phyloP scores from a whole-genome alignment of 148 eudicot genomes.

The Cornus kousa region DNA sequence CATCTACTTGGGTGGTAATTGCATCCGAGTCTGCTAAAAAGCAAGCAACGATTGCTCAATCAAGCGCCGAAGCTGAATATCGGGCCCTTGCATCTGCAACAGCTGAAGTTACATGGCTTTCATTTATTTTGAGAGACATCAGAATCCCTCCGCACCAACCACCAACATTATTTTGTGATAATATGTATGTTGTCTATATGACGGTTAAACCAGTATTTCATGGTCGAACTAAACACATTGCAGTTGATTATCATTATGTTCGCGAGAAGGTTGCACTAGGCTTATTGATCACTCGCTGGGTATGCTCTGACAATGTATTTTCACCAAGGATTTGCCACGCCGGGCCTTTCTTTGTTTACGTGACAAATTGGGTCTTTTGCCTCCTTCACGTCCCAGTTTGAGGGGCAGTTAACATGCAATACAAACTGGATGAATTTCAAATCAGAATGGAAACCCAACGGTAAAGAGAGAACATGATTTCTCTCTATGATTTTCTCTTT shows the following conservation, averaged over 20 bases:
- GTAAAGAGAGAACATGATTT: no score
- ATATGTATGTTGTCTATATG: neutral
- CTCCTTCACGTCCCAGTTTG: no score
- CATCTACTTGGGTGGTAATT: neutral
- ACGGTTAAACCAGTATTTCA: constrained; percentile 10
- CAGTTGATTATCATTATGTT: constrained; percentile 16
- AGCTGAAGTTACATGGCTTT: constrained; percentile 10
- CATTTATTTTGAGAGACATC: constrained; percentile 1
- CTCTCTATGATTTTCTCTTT: no score
- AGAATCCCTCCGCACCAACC: neutral
- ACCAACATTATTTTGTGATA: constrained; percentile 6
- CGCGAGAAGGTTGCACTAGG: constrained; percentile 15
- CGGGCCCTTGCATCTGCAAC: neutral
- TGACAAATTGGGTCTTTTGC: no score
- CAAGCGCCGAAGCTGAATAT: constrained; percentile 13
- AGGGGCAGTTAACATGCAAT: no score
- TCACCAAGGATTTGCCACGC: neutral
- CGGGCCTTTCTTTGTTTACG: no score
- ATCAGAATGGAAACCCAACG: no score
- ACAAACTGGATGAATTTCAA: no score
- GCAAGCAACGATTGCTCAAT: neutral
- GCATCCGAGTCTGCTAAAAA: constrained; percentile 13
- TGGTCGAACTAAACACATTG: constrained; percentile 2
- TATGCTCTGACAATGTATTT: neutral
- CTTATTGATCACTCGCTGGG: neutral